Evolutionary conservation across 2,329 filamentous ascomycete genomes (phyloP), one percentile per base, ranked within the genome.

Genomic region (Ophiosphaerella korrae): DNA sequence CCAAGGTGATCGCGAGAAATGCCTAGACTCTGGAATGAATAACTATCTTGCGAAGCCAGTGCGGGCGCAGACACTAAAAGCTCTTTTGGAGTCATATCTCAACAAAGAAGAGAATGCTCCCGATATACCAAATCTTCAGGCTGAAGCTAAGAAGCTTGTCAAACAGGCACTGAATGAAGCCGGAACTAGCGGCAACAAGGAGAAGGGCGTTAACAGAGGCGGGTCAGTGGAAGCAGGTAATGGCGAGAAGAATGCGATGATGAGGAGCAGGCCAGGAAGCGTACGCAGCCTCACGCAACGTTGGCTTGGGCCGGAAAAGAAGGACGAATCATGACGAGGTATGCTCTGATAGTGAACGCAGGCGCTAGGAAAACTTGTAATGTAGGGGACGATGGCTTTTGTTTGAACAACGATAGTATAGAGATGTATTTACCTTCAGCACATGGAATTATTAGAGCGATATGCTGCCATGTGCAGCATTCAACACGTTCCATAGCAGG

Each of bases 41-140:
- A 94, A 97, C 67, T 97, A 97, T 66, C 83, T 97, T 1, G 92
- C 93, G 13, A 97, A 97, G 71, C 93, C 93, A 1, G 93, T 97
- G n/a, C 84, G 92, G 16, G 90, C 89, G 3, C 89, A 92, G 40
- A 87, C 95, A 35, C 79, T 97, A 46, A 94, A 90, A 75, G 86
- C 86, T 67, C 93, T 97, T 77, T 77, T 97, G 11, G 85, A 89
- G 60, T 80, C 81, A 26, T 89, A 89, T 63, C 78, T 89, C 7
- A 75, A 76, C 12, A 82, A 84, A 41, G 72, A 75, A 8, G 72
- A 77, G 1, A 74, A 75, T 21, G 46, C 26, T 5, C 53, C 67
- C 18, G 55, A 62, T 12, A 64, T 68, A 0, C 74, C 77, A 2
- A 75, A 80, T 53, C 53, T 82, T 16, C 75, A 80, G 53, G 63